Base-by-base conservation (phyloP, 495 filamentous ascomycete genomes). In the Ascobolus immersus region DNA sequence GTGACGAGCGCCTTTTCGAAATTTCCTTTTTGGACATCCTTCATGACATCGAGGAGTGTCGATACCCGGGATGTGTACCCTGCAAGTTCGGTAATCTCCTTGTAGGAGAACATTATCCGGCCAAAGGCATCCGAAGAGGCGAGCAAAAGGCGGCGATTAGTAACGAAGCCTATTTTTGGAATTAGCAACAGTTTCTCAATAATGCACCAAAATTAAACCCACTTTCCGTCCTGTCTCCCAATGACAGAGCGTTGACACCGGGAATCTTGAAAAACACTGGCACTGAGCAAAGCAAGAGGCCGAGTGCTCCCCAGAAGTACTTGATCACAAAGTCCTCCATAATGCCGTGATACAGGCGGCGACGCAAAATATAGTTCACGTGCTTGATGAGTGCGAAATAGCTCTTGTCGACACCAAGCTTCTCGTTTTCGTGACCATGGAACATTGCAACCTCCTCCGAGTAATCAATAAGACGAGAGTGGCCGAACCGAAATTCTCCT, bases 311-410 rank as follows among this genome's bases (percentile, higher is more conserved):
- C 86, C 86, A 96, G 58, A 92, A 86, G 47, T 96, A 96, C 55
- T 96, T 96, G 45, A 94, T 84, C 10, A 94, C 77, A 55, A 91
- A 96, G 50, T 96, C 86, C 49, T 96, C 89, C 86, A 94, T 93
- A 40, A 96, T 71, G 9, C 80, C 81, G 46, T 96, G 80, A 49
- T 92, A 94, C 43, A 96, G 71, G 18, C 86, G 64, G 37, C 78
- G 58, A 21, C 81, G 62, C 25, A 96, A 55, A 43, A 93, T 90
- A 45, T 86, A 80, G 49, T 96, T 96, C 48, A 94, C 82, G 55
- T 94, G 89, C 52, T 92, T 94, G 53, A 96, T 96, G 5, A 96
- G 58, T 4, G 89, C 94, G 52, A 96, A 96, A 48, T 96, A 96
- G 13, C 86, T 84, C 55, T 93, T 94, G 49, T 96, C 86, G 17